These are phyloP conservation scores for Phycomyces nitens DNA, from an alignment of 192 early-diverging fungal species.

Conservation along the genomic window DNA sequence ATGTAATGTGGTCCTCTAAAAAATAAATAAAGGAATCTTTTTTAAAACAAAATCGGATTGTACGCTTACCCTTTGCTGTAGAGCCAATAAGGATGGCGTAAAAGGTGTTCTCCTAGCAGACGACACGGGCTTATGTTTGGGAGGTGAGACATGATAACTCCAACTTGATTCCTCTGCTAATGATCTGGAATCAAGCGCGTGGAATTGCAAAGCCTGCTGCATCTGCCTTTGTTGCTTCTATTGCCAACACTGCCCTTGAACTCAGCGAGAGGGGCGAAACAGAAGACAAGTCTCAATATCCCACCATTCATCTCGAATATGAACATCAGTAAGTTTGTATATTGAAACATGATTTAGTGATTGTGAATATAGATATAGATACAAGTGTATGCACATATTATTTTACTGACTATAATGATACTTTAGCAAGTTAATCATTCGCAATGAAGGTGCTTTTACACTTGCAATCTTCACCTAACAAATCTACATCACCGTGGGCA, in stretches of 20 bases:
- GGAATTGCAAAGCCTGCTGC: conserved; percentile 22
- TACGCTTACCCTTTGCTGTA: background rate
- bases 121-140: conserved; percentile 28
- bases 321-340: conserved; percentile 18
- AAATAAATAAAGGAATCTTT: too few species aligned
- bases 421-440: conserved; percentile 21
- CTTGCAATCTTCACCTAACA: conserved; percentile 21
- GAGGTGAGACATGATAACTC: conserved; percentile 17
- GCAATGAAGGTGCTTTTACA: conserved; percentile 32
- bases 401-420: too few species aligned
- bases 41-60: too few species aligned
- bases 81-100: conserved; percentile 23
- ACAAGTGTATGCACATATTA: too few species aligned
- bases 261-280: background rate
- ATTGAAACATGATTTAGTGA: too few species aligned
- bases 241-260: conserved; percentile 17
- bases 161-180: too few species aligned
- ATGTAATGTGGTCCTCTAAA: background rate
- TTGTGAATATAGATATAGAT: too few species aligned
- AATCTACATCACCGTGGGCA: background rate
- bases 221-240: conserved; percentile 21
- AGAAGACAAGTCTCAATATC: conserved; percentile 25
- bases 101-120: conserved; percentile 24
- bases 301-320: conserved; percentile 26
- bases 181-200: conserved; percentile 13